phyloP scores from a whole-genome alignment of 2,329 filamentous ascomycete genomes.

The Diaporthe australafricana region DNA sequence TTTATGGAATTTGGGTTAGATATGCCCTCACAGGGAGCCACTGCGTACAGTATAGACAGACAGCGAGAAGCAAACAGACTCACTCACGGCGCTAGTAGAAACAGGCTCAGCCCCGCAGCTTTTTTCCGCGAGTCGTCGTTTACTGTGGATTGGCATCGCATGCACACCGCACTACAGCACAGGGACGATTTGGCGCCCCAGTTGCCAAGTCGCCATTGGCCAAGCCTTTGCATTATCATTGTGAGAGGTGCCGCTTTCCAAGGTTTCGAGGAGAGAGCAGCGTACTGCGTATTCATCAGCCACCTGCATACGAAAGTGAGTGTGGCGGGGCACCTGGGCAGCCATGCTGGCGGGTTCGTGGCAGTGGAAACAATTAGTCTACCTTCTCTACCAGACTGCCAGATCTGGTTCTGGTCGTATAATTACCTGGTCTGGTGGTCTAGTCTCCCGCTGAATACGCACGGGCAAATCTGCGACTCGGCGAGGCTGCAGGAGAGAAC shows the following conservation, averaged over 20 bases:
- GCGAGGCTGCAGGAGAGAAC: background rate
- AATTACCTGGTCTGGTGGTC: no score
- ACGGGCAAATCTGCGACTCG: constrained; percentile 5
- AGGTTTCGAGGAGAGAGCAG: background rate
- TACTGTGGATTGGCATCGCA: constrained; percentile 10
- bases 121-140: constrained; percentile 16
- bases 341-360: background rate
- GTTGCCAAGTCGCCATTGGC: constrained; percentile 20
- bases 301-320: no score
- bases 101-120: constrained; percentile 25
- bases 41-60: background rate
- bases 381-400: background rate
- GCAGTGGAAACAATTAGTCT: background rate
- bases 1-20: constrained; percentile 7
- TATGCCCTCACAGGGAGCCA: background rate
- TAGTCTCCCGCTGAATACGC: background rate
- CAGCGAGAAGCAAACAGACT: background rate
- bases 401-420: background rate
- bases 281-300: background rate
- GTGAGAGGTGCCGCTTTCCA: background rate
- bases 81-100: constrained; percentile 8
- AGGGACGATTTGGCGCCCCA: background rate
- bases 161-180: background rate
- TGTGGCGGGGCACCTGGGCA: background rate
- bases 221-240: background rate